phyloP scores from a whole-genome alignment of 208 protist species.

The Crithidia acanthocephali region DNA sequence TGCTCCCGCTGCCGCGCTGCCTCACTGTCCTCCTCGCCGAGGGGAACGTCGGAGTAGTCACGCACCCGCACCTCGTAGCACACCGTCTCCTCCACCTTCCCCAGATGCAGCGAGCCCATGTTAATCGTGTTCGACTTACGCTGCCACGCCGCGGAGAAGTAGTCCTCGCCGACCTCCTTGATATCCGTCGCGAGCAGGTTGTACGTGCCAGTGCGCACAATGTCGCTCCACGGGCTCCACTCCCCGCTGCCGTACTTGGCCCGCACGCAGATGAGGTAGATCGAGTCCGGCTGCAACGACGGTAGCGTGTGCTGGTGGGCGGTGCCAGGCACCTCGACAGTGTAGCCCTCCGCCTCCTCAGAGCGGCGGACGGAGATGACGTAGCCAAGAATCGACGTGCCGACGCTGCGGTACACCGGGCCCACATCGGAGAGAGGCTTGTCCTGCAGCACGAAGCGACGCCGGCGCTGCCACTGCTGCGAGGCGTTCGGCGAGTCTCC shows the following conservation, averaged over 20 bases:
- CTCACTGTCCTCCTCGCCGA: constrained; percentile 52
- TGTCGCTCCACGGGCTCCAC: constrained; percentile 67
- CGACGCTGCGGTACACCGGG: constrained; percentile 56
- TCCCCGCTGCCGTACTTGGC: constrained; percentile 78
- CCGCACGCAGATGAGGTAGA: constrained; percentile 74
- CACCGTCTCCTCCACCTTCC: constrained; percentile 78
- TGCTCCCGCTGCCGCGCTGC: constrained; percentile 15
- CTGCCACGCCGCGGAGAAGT: constrained; percentile 78
- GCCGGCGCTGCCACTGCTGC: constrained; percentile 24
- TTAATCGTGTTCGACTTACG: constrained; percentile 68
- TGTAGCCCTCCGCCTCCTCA: constrained; percentile 63
- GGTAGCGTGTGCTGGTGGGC: constrained; percentile 53
- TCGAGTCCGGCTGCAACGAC: constrained; percentile 60
- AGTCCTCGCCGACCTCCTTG: constrained; percentile 80
- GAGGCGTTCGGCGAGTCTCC: constrained; percentile 23
- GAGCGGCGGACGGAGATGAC: constrained; percentile 46
- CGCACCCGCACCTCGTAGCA: constrained; percentile 80
- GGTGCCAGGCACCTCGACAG: constrained; percentile 59
- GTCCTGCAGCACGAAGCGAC: constrained; percentile 57
- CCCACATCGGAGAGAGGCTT: constrained; percentile 37
- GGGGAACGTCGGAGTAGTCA: constrained; percentile 69
- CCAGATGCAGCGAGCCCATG: constrained; percentile 50
- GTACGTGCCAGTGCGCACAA: constrained; percentile 68
- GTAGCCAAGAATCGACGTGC: constrained; percentile 55
- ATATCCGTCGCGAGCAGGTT: constrained; percentile 75